phyloP scores from a whole-genome alignment of 495 filamentous ascomycete genomes.

The Hapsidospora chrysogenum region DNA sequence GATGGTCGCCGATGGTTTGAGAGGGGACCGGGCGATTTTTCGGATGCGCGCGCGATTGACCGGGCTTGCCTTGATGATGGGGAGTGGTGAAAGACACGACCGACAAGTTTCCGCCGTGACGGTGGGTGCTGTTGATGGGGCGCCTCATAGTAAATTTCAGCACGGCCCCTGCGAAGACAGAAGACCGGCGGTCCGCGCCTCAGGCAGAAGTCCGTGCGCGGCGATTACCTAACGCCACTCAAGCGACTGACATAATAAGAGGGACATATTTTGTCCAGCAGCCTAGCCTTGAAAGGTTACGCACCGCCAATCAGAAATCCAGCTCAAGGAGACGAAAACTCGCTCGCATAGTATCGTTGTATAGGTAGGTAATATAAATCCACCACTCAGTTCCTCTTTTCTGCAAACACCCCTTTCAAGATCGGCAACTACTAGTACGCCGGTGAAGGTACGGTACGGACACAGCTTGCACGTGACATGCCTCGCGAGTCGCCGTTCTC shows the following conservation, averaged over 20 bases:
- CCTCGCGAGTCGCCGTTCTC: not conserved
- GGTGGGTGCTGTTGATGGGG: slow-evolving; percentile 18
- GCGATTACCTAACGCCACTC: not conserved
- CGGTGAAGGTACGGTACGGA: too few relatives aligned
- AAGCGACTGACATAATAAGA: too few relatives aligned
- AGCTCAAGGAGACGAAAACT: too few relatives aligned
- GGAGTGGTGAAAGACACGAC: slow-evolving; percentile 33
- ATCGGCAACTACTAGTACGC: too few relatives aligned
- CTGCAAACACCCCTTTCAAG: too few relatives aligned
- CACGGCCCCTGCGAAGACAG: slow-evolving; percentile 10
- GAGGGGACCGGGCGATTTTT: slow-evolving; percentile 37
- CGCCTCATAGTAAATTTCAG: slow-evolving; percentile 10
- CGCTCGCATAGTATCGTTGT: too few relatives aligned
- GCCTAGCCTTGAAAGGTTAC: too few relatives aligned
- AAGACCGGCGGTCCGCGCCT: too few relatives aligned
- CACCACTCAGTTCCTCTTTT: too few relatives aligned
- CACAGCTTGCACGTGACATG: not conserved
- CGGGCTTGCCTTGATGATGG: slow-evolving; percentile 25
- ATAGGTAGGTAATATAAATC: too few relatives aligned
- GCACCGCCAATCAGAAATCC: too few relatives aligned
- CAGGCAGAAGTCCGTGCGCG: not conserved
- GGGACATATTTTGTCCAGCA: too few relatives aligned
- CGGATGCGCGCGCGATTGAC: slow-evolving; percentile 30
- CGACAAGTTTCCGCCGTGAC: slow-evolving; percentile 27
- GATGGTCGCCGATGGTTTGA: slow-evolving; percentile 34